Conservation (phyloP, 257 asterid species). For the Solanum dulcamara region DNA sequence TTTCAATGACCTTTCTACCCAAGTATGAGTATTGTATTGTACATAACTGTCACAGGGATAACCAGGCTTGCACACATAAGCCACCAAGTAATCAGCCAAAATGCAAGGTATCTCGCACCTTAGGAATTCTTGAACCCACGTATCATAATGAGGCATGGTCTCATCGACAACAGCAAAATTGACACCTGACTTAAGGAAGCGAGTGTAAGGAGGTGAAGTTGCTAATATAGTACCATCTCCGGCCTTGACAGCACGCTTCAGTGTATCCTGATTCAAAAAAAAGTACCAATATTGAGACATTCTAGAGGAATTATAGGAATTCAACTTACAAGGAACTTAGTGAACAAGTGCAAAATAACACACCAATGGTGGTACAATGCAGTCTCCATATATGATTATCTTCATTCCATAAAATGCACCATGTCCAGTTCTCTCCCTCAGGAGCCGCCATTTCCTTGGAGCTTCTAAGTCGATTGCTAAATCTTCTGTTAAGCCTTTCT, state of each 20-base stretch:
- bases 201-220: constrained; percentile 87
- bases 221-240: constrained; percentile 88
- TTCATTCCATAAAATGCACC: constrained; percentile 88
- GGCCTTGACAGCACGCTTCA: constrained; percentile 78
- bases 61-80: constrained; percentile 86
- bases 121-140: constrained; percentile 84
- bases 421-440: constrained; percentile 76
- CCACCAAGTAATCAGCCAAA: constrained; percentile 76
- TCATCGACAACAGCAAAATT: constrained; percentile 77
- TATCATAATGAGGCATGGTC: constrained; percentile 62
- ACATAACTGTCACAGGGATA: constrained; percentile 68
- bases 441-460: constrained; percentile 88
- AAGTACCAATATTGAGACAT: neutral
- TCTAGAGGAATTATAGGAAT: neutral
- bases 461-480: constrained; percentile 91
- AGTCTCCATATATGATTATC: constrained; percentile 70
- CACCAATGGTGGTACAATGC: constrained; percentile 89
- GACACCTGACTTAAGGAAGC: constrained; percentile 48
- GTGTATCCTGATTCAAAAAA: constrained; percentile 51
- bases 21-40: constrained; percentile 61
- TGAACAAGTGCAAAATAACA: neutral
- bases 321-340: neutral
- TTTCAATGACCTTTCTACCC: constrained; percentile 65
- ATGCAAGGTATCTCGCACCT: constrained; percentile 70
- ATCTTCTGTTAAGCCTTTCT: constrained; percentile 70